A percentile compares a stretch with the other conserved stretches of the same genome.
Evolutionary conservation across 1,284 basidiomycete genomes (phyloP).

Genomic region (Fomitopsis pinicola): DNA sequence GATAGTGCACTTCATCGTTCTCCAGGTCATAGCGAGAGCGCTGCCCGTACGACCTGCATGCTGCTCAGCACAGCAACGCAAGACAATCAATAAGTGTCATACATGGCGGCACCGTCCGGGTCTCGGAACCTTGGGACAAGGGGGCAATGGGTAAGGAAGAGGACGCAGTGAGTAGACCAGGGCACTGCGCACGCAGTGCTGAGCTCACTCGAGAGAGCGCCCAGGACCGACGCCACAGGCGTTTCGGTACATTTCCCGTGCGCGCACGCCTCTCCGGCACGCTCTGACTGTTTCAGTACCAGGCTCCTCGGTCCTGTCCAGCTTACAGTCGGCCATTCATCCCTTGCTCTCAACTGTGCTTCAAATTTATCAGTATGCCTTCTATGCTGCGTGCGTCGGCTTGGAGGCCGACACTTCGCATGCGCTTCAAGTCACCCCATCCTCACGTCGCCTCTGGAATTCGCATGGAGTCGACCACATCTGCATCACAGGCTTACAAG

Average conservation of each 20-base stretch:
- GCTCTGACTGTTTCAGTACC: no score
- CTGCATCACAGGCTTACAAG: slow-evolving; percentile 35
- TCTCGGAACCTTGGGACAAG: neutral
- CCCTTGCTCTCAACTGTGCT: neutral
- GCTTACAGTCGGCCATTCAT: neutral
- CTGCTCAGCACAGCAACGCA: neutral
- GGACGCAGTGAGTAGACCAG: neutral
- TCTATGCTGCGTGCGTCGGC: neutral
- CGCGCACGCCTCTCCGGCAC: no score
- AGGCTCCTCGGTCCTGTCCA: neutral
- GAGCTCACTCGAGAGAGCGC: neutral
- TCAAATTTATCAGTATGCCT: neutral
- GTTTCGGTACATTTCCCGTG: neutral
- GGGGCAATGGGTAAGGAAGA: neutral
- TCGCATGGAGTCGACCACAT: slow-evolving; percentile 10
- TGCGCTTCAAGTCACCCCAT: neutral
- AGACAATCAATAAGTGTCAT: neutral
- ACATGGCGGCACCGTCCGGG: neutral
- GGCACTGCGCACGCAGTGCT: slow-evolving; percentile 1
- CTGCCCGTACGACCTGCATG: slow-evolving; percentile 14
- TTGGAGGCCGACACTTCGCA: neutral
- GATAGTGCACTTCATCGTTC: slow-evolving; percentile 79
- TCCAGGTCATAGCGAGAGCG: slow-evolving; percentile 58
- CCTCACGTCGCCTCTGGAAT: neutral
- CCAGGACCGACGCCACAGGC: neutral